Evolutionary conservation across 768 basidiomycete genomes (phyloP).

Genomic region (Dacryopinax spathularia): DNA sequence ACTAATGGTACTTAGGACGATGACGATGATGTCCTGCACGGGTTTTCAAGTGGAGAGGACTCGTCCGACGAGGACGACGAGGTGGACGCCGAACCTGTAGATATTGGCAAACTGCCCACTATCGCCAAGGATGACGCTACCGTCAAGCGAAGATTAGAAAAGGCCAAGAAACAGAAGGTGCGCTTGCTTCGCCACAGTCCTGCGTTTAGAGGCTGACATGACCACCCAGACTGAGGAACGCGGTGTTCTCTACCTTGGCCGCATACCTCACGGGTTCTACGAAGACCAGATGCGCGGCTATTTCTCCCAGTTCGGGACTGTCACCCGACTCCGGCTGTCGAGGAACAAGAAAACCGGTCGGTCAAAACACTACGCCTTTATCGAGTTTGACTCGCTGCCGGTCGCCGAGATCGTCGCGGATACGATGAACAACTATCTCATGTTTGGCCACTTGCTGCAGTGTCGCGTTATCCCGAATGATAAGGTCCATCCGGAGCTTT

Average conservation of each 20-base stretch:
- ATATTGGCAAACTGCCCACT: conserved; percentile 64
- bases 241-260: conserved; percentile 78
- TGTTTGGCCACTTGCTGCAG: conserved; percentile 83
- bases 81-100: conserved; percentile 40
- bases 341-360: conserved; percentile 93
- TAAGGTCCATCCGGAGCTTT: conserved; percentile 80
- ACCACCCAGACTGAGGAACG: conserved; percentile 41
- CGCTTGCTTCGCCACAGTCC: conserved; percentile 18
- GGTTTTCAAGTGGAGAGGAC: conserved; percentile 40
- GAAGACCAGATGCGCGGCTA: conserved; percentile 87
- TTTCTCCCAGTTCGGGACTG: conserved; percentile 86
- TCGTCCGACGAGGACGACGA: conserved; percentile 60
- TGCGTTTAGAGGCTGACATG: conserved; percentile 20
- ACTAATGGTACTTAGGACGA: too few species aligned
- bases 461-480: conserved; percentile 86
- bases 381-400: conserved; percentile 79
- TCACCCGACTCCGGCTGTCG: conserved; percentile 76
- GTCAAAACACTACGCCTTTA: conserved; percentile 93
- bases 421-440: conserved; percentile 97
- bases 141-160: conserved; percentile 45
- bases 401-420: conserved; percentile 93
- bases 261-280: conserved; percentile 94
- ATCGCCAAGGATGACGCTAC: conserved; percentile 75
- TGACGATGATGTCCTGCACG: conserved; percentile 35
- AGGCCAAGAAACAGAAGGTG: conserved; percentile 51